Evolutionary conservation across 177 flowering plant species (phyloP).

Genomic region (Vitis hybrid): DNA sequence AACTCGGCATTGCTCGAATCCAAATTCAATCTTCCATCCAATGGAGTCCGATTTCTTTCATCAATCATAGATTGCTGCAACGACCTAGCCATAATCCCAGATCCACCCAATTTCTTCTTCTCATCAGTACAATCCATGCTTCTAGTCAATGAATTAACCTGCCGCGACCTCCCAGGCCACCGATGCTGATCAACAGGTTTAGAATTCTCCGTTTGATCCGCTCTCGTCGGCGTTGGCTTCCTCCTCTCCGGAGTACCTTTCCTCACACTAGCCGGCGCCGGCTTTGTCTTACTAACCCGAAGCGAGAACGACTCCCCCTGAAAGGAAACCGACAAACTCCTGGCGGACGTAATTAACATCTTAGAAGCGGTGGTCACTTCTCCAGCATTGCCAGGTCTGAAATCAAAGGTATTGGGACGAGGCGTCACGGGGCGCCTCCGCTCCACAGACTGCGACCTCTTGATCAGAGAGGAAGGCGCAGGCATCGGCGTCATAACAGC

Average conservation of each 20-base stretch:
- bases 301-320: constrained; percentile 69
- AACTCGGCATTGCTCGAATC: constrained; percentile 18
- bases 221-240: constrained; percentile 13
- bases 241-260: constrained; percentile 66
- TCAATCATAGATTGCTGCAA: constrained; percentile 47
- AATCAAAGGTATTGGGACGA: constrained; percentile 29
- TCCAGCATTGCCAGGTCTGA: constrained; percentile 21
- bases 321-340: constrained; percentile 78
- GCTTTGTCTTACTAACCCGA: constrained; percentile 53
- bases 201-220: constrained; percentile 51
- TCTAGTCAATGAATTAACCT: constrained; percentile 34
- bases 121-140: constrained; percentile 54
- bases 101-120: constrained; percentile 32
- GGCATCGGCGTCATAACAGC: constrained; percentile 21
- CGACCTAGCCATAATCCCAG: constrained; percentile 36
- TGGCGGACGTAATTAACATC: constrained; percentile 49
- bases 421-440: constrained; percentile 52
- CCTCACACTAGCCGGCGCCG: constrained; percentile 35
- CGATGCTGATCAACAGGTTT: constrained; percentile 52
- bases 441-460: constrained; percentile 69
- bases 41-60: constrained; percentile 22
- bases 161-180: constrained; percentile 65
- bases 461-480: constrained; percentile 21
- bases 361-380: constrained; percentile 39
- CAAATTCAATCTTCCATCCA: constrained; percentile 25